A percentile compares a stretch with the other conserved stretches of the same genome.
Conservation (phyloP, 306 rosid genomes). For the Sindora glabra region DNA sequence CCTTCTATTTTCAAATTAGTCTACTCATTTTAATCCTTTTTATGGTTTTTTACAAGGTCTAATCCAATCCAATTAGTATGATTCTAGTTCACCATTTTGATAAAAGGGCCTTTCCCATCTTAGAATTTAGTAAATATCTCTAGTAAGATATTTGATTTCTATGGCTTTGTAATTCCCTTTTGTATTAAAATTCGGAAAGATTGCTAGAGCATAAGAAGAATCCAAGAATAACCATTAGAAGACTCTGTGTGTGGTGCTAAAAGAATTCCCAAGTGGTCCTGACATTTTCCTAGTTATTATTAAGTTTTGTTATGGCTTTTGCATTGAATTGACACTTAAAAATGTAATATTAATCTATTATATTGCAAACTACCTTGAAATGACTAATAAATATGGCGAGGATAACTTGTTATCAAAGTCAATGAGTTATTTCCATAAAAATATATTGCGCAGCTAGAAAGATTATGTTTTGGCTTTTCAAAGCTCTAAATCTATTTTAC, state of each 20-base stretch:
- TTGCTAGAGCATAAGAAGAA: conserved; percentile 47
- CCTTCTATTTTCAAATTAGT: too few species aligned
- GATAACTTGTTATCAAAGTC: conserved; percentile 65
- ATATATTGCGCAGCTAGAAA: conserved; percentile 69
- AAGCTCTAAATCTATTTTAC: conserved; percentile 54
- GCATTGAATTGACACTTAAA: conserved; percentile 63
- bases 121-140: conserved; percentile 9
- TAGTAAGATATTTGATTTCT: conserved; percentile 18
- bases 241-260: conserved; percentile 40
- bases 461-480: conserved; percentile 89
- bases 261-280: conserved; percentile 81
- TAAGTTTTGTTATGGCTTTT: conserved; percentile 72
- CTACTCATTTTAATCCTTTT: too few species aligned
- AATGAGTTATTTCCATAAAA: conserved; percentile 64
- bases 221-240: conserved; percentile 27
- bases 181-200: conserved; percentile 73
- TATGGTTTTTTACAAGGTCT: background rate
- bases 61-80: background rate
- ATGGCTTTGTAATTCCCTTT: conserved; percentile 81
- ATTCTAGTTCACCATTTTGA: background rate
- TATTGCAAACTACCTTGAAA: conserved; percentile 79
- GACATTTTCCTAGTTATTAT: conserved; percentile 59
- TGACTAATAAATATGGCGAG: conserved; percentile 84
- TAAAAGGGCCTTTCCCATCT: background rate
- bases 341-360: conserved; percentile 58